Conservation (phyloP, 1,284 basidiomycete species). For the Salmacisia buchloeana region DNA sequence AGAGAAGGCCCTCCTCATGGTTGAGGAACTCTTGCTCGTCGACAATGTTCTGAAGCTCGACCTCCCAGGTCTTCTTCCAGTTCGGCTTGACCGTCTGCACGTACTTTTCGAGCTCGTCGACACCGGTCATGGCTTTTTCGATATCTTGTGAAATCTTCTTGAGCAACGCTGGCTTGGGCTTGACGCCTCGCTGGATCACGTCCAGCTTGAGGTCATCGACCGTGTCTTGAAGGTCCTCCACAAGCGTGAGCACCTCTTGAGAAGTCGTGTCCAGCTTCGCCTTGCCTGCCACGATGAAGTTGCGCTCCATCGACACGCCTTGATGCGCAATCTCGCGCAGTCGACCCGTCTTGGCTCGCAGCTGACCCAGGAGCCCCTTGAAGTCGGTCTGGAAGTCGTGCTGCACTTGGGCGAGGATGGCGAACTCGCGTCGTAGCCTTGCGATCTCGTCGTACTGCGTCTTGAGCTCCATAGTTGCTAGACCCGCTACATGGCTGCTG, state of each 20-base stretch:
- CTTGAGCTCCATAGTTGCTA: constrained; percentile 74
- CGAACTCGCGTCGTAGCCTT: constrained; percentile 83
- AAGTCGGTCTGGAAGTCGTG: constrained; percentile 85
- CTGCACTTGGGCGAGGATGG: constrained; percentile 87
- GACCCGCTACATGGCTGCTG: constrained; percentile 28
- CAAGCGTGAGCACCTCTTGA: constrained; percentile 81
- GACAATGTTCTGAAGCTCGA: constrained; percentile 90
- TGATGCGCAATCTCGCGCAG: constrained; percentile 68
- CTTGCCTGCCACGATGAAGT: constrained; percentile 86
- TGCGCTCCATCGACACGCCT: constrained; percentile 77
- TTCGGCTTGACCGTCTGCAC: constrained; percentile 85
- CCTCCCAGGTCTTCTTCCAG: constrained; percentile 98
- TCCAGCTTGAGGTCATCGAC: constrained; percentile 87
- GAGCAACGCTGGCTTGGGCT: constrained; percentile 70
- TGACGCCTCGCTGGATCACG: constrained; percentile 80
- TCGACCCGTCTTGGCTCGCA: constrained; percentile 75
- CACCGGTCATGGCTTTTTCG: constrained; percentile 63
- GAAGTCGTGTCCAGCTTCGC: constrained; percentile 77
- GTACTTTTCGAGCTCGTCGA: constrained; percentile 74
- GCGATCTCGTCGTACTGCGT: constrained; percentile 91
- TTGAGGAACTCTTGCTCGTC: constrained; percentile 91
- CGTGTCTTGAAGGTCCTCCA: constrained; percentile 88
- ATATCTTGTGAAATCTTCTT: constrained; percentile 71
- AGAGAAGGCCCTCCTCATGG: constrained; percentile 46
- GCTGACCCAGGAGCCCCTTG: constrained; percentile 69